Evolutionary conservation across 2,329 filamentous ascomycete genomes (phyloP).

Genomic region (Pseudocercospora fuligena): DNA sequence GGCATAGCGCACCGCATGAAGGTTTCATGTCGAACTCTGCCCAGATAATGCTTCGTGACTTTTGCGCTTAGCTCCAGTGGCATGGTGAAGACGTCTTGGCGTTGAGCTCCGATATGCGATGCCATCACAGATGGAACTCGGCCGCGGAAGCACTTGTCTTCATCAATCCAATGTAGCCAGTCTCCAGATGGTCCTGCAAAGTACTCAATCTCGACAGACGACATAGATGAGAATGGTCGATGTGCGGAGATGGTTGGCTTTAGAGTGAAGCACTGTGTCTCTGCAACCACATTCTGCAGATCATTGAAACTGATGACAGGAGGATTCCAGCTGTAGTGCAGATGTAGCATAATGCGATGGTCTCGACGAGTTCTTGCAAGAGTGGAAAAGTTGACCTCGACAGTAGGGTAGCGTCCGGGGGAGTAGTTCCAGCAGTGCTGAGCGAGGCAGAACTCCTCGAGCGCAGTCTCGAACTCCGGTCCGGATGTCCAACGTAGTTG

Average conservation of each 20-base stretch:
- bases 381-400: slow-evolving; percentile 30
- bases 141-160: slow-evolving; percentile 26
- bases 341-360: slow-evolving; percentile 22
- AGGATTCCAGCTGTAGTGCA: slow-evolving; percentile 30
- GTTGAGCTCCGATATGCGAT: slow-evolving; percentile 24
- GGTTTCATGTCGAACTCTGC: slow-evolving; percentile 28
- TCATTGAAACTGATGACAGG: slow-evolving; percentile 28
- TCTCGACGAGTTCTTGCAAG: not conserved
- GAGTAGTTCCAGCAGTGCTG: slow-evolving; percentile 32
- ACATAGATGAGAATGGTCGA: slow-evolving; percentile 17
- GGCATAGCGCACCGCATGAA: slow-evolving; percentile 32
- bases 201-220: slow-evolving; percentile 23
- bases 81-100: slow-evolving; percentile 34
- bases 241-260: slow-evolving; percentile 18
- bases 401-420: slow-evolving; percentile 17
- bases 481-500: slow-evolving; percentile 11
- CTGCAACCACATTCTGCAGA: slow-evolving; percentile 31
- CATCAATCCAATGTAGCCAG: slow-evolving; percentile 31
- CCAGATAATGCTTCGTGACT: slow-evolving; percentile 26
- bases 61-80: slow-evolving; percentile 29
- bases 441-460: slow-evolving; percentile 28
- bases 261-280: slow-evolving; percentile 26
- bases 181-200: slow-evolving; percentile 22
- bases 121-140: slow-evolving; percentile 26
- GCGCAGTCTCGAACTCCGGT: slow-evolving; percentile 13